Evolutionary conservation across 2,329 filamentous ascomycete species (phyloP), one percentile per base, ranked within the genome.

Genomic region (Cytospora chrysosperma): DNA sequence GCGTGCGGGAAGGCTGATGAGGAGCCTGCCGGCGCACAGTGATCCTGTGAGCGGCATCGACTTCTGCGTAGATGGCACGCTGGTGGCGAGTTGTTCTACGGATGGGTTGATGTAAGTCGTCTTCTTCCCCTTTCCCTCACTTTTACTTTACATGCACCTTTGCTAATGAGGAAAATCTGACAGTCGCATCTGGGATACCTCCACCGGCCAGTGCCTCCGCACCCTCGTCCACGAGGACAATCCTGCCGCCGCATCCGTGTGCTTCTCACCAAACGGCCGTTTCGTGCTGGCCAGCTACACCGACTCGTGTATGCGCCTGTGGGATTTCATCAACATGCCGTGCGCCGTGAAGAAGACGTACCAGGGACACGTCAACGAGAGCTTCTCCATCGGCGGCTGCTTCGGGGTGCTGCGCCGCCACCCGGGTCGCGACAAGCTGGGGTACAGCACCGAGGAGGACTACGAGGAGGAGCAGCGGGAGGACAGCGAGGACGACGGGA

Each of bases 211-310:
- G 75, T 99, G 95, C 76, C 82, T 99, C 30, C 89, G 93, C 58
- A 99, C 95, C 0, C 84, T 99, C 3, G 92, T 99, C 17, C 93
- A 98, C 78, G 95, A 98, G 78, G 95, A 98, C 75, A 96, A 97
- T 73, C 92, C 92, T 0, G 88, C 91, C 19, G 93, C 97, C 9
- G 90, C 91, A 1, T 90, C 89, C 34, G 95, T 98, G 50, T 90
- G 90, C 72, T 99, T 99, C 79, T 90, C 90, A 6, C 94, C 95
- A 3, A 99, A 99, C 72, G 94, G 95, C 21, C 93, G 91, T 67
- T 97, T 91, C 73, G 89, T 99, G 61, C 84, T 98, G 3, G 94
- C 95, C 15, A 97, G 91, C 76, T 97, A 92, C 67, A 83, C 97
- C 68, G 95, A 99, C 78, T 91, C 88, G 65, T 94, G 91, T 73